Base-by-base conservation (phyloP, 805 yeast species). In the Saccharomycopsis sp. region DNA sequence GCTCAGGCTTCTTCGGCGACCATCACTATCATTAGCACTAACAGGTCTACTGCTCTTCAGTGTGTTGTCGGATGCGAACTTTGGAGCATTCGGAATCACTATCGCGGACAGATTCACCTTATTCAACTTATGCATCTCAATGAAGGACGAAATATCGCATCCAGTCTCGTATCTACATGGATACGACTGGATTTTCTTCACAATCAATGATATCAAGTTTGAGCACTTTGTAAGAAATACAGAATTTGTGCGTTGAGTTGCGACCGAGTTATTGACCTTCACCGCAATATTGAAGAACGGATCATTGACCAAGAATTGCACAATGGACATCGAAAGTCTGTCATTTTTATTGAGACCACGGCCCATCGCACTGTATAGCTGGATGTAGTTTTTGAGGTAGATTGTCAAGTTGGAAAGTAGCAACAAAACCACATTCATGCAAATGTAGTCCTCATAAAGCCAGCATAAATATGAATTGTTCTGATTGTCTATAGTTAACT, bases 341-440 rank as follows among this genome's bases (percentile, higher is more conserved):
- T 20, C 21, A 34, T 24, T 24, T 7, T 44, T 24, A 34, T 34
- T 21, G 16, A 52, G 9, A 23, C 18, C 56, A 14, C 51, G 18
- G n/a, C n/a, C 51, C 18, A 41, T 12, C 4, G 56, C n/a, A 12
- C 41, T 41, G 12, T 44, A 44, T 44, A 44, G 16, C 21, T 53
- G 56, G 14, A 16, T 53, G 5, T 41, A 41, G 46, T 24, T 23
- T n/a, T 53, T 53, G 9, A 53, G 34, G 9, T 46, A 41, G 24
- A 12, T 24, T 7, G 44, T 46, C 29, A 53, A 53, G 40, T 53
- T 53, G 34, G 20, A 53, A 21, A 56, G n/a, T 18, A 56, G 48
- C 12, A 56, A 12, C 8, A 34, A 18, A 14, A 56, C 12, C 14
- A 48, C 20, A 47, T 56, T 20, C 21, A 52, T 47, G 21, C 29